Base-by-base conservation (phyloP, 2,329 filamentous ascomycete genomes). In the Trichophaea hybrida region DNA sequence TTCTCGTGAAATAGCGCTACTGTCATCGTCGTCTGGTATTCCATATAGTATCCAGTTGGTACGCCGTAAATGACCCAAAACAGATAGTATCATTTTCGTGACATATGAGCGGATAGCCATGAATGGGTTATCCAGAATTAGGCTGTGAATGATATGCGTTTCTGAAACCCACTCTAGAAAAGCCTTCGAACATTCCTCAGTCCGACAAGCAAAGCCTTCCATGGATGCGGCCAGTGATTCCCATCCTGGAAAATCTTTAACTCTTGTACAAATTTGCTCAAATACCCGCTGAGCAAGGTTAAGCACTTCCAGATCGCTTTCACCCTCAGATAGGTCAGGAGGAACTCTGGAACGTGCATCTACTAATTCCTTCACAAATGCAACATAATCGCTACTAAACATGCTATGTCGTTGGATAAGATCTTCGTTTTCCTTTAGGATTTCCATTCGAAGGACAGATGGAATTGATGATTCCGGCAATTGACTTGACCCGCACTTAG, bases 391-490 rank as follows among this genome's bases (percentile, higher is more conserved):
- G 1, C 80, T 79, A 67, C 94, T 89, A 67, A 85, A 86, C 31
- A 94, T 76, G 70, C 85, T 90, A 68, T 94, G 89, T 15, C 85
- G 81, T 57, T 85, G 81, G 51, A 94, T 76, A 31, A 88, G 78
- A 1, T 80, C 66, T 62, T 85, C 82, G 66, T 96, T 96, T 55
- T 91, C 83, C 60, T 76, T 73, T 8, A 78, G 75, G 59, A 94
- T 87, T 59, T 81, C 76, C 48, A 75, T 73, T 48, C 74, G 71
- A 49, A 80, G 71, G 4, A 70, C 64, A 31, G 68, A 62, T 8
- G 78, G 75, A 40, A 81, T 68, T 1, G 72, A 67, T 5, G 78
- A 73, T 55, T 73, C 76, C 8, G 58, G 40, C 13, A 53, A 37
- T 43, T 44, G 8, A 35, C 15, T 24, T 55, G n/a, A 15, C 13